Percentiles rank a stretch among this genome's conserved stretches.
phyloP scores from a whole-genome alignment of 805 yeast genomes.

The Jamesozyma rosinii region DNA sequence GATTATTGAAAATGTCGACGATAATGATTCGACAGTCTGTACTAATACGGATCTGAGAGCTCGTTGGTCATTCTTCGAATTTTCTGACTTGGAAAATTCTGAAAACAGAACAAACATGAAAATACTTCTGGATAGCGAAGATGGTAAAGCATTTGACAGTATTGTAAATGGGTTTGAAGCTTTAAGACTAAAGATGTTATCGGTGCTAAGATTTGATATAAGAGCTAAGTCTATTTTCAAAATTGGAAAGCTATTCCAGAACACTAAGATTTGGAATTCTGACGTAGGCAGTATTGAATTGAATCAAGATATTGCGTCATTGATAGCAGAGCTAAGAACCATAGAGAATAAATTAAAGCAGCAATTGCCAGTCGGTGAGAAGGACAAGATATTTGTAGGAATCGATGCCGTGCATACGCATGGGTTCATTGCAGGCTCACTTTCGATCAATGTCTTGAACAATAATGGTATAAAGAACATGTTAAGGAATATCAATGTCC shows the following conservation, averaged over 20 bases:
- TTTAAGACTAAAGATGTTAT: slow-evolving; percentile 14
- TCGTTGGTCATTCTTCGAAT: slow-evolving; percentile 36
- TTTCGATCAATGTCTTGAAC: slow-evolving; percentile 20
- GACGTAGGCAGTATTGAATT: slow-evolving; percentile 27
- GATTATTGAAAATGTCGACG: slow-evolving; percentile 18
- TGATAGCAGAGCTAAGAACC: slow-evolving; percentile 22
- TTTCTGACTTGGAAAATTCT: slow-evolving; percentile 15
- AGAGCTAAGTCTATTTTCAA: slow-evolving; percentile 24
- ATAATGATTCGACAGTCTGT: slow-evolving; percentile 4
- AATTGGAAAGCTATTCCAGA: slow-evolving; percentile 22
- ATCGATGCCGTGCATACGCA: slow-evolving; percentile 17
- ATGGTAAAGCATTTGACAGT: slow-evolving; percentile 13
- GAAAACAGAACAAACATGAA: slow-evolving; percentile 11
- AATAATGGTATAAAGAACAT: slow-evolving; percentile 26
- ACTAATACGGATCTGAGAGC: slow-evolving; percentile 25
- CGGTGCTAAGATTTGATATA: slow-evolving; percentile 25
- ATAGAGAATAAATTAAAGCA: slow-evolving; percentile 23
- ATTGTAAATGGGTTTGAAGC: slow-evolving; percentile 12
- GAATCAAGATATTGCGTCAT: slow-evolving; percentile 20
- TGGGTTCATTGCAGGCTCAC: slow-evolving; percentile 21
- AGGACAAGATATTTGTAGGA: slow-evolving; percentile 20
- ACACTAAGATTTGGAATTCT: slow-evolving; percentile 23
- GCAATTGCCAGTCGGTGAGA: slow-evolving; percentile 13
- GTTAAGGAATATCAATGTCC: slow-evolving; percentile 23
- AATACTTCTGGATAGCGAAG: slow-evolving; percentile 16